A percentile compares a stretch with the other conserved stretches of the same genome.
Conservation (phyloP, 768 basidiomycete species). For the Leccinum subgranulosum region DNA sequence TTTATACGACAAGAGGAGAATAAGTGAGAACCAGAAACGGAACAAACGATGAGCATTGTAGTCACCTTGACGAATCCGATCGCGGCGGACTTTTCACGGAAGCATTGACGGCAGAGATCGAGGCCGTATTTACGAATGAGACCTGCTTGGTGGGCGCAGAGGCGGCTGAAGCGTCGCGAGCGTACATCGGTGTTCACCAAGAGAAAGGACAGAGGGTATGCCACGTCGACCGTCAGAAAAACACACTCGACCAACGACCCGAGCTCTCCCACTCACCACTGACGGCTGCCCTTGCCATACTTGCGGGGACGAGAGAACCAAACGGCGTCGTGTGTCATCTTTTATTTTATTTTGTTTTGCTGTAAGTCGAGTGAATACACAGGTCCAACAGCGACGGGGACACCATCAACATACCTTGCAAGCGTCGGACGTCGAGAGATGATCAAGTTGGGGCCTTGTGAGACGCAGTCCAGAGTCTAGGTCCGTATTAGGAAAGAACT, state of each 20-base stretch:
- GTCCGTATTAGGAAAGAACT: slow-evolving; percentile 17
- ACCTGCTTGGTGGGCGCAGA: slow-evolving; percentile 96
- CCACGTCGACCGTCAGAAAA: background rate
- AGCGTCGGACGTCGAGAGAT: slow-evolving; percentile 4
- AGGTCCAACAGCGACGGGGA: background rate
- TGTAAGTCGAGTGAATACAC: background rate
- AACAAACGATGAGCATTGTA: background rate
- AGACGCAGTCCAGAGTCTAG: background rate
- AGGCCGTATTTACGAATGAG: slow-evolving; percentile 96
- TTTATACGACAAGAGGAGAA: slow-evolving; percentile 7
- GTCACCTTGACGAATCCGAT: slow-evolving; percentile 93
- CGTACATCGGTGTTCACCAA: background rate
- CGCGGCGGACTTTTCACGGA: slow-evolving; percentile 91
- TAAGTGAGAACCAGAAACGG: background rate
- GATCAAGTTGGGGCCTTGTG: background rate
- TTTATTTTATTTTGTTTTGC: slow-evolving; percentile 78
- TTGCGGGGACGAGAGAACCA: slow-evolving; percentile 97
- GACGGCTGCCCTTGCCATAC: slow-evolving; percentile 92
- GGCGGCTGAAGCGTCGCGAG: slow-evolving; percentile 55
- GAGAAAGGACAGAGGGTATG: background rate
- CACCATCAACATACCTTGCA: slow-evolving; percentile 17
- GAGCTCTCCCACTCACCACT: slow-evolving; percentile 61
- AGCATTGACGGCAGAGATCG: slow-evolving; percentile 97
- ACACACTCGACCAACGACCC: background rate
- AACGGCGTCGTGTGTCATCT: slow-evolving; percentile 98